These are phyloP conservation scores for Nicotiana undulata DNA, from an alignment of 257 asterid species.

Conservation along the genomic window DNA sequence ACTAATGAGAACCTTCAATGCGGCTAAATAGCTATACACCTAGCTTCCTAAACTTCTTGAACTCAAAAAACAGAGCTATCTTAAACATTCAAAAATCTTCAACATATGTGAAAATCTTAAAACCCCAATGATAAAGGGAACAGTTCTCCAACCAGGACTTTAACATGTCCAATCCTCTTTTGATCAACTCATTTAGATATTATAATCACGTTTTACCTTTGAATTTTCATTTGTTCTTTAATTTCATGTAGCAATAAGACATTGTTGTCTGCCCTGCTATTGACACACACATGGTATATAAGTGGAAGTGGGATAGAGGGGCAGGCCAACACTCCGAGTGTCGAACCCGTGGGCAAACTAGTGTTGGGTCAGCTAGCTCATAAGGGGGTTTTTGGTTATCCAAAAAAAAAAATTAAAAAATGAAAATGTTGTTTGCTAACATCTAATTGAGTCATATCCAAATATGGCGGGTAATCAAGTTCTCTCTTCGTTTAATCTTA, in stretches of 20 bases:
- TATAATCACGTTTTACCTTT: not conserved
- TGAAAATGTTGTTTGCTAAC: not conserved
- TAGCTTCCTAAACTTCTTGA: not conserved
- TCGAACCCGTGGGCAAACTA: not conserved
- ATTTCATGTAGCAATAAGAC: not conserved
- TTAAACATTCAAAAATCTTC: not conserved
- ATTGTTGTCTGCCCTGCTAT: not conserved
- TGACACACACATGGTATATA: not conserved
- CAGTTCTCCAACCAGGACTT: not conserved
- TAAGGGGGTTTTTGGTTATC: not conserved
- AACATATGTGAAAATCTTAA: not conserved
- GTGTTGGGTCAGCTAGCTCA: not conserved
- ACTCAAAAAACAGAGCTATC: not conserved
- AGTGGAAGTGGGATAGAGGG: not conserved
- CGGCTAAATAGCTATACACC: not conserved
- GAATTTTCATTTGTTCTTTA: not conserved
- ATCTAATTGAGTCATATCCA: not conserved
- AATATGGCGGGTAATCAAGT: too few species aligned
- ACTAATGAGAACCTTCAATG: not conserved
- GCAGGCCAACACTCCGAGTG: not conserved
- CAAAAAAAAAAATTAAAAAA: not conserved
- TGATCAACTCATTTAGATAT: not conserved
- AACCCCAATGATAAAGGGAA: not conserved
- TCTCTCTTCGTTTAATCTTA: too few species aligned
- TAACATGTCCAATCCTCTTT: not conserved